Conservation (phyloP, 352 stramenopile genomes). For the Phytophthora pseudosyringae region DNA sequence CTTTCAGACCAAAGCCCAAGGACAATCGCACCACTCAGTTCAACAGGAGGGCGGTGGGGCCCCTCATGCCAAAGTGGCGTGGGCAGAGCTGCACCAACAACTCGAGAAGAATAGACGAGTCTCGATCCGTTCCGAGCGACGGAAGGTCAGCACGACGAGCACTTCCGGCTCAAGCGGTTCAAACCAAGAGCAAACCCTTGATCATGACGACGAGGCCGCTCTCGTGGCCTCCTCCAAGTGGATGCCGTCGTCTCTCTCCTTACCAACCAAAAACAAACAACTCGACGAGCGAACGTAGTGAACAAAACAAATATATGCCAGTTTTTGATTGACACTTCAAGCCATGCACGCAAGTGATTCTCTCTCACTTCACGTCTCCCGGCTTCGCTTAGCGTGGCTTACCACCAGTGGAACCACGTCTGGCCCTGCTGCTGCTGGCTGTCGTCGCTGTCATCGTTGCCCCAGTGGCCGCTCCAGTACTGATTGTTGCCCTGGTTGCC, state of each 20-base stretch:
- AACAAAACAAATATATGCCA: constrained; percentile 40
- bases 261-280: constrained; percentile 6
- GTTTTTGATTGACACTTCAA: constrained; percentile 32
- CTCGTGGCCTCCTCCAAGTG: constrained; percentile 59
- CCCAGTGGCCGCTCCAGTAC: constrained; percentile 13
- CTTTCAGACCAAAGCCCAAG: constrained; percentile 44
- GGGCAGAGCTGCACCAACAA: constrained; percentile 46
- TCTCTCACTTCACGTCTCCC: constrained; percentile 21
- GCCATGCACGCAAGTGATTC: constrained; percentile 33
- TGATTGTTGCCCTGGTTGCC: constrained; percentile 16
- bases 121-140: background rate
- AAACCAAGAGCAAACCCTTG: background rate
- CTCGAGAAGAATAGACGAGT: constrained; percentile 38
- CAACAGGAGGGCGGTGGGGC: constrained; percentile 6
- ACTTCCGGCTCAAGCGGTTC: constrained; percentile 9
- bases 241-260: constrained; percentile 39
- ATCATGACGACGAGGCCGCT: constrained; percentile 27
- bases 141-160: background rate
- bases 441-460: constrained; percentile 4
- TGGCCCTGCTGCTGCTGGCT: constrained; percentile 8
- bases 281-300: constrained; percentile 2
- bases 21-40: constrained; percentile 6
- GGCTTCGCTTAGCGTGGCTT: constrained; percentile 13
- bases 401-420: constrained; percentile 31
- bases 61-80: constrained; percentile 32